Percentiles rank a stretch among this genome's conserved stretches.
Conservation (phyloP, 2,329 filamentous ascomycete genomes). For the Fusarium longipes region DNA sequence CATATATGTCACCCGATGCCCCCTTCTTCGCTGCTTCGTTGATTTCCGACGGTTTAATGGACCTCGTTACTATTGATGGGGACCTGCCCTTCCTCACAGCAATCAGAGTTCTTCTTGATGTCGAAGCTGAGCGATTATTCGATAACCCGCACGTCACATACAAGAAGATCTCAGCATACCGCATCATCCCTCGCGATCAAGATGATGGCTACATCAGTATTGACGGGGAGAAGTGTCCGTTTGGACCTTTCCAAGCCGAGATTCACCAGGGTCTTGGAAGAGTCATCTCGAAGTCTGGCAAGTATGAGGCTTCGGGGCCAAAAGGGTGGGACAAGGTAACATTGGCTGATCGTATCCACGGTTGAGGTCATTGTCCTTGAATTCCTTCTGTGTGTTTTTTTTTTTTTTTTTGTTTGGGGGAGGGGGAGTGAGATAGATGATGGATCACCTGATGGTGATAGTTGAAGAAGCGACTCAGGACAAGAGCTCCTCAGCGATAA, state of each 20-base stretch:
- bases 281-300: constrained; percentile 80
- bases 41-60: constrained; percentile 85
- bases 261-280: constrained; percentile 85
- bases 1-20: constrained; percentile 86
- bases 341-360: constrained; percentile 47
- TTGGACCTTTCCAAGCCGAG: constrained; percentile 91
- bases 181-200: constrained; percentile 80
- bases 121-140: constrained; percentile 81
- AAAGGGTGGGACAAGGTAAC: constrained; percentile 60
- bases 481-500: constrained; percentile 20
- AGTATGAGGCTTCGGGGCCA: constrained; percentile 75
- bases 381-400: no score
- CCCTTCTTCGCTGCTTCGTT: constrained; percentile 90
- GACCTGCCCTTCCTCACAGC: constrained; percentile 75
- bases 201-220: constrained; percentile 89
- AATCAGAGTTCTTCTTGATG: constrained; percentile 74
- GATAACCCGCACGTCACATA: constrained; percentile 82
- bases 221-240: constrained; percentile 89
- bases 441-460: not conserved
- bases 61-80: constrained; percentile 84
- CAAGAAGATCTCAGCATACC: constrained; percentile 86
- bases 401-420: no score
- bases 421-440: no score
- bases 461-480: constrained; percentile 1
- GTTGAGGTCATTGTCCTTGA: constrained; percentile 25